phyloP scores from a whole-genome alignment of 2,329 filamentous ascomycete genomes.

The Xylaria sp. region DNA sequence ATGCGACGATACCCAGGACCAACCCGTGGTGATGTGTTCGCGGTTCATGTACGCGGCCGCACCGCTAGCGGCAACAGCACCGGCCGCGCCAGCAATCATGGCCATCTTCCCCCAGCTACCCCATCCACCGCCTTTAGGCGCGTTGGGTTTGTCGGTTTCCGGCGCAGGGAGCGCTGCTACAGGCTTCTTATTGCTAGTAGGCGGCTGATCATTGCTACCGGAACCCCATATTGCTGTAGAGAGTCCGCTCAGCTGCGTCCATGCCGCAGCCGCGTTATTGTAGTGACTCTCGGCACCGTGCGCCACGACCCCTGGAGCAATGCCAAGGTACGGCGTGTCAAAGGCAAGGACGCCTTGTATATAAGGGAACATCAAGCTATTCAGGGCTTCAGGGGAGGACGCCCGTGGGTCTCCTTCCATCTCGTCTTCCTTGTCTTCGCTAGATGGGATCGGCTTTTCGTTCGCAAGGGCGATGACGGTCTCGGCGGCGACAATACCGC shows the following conservation, averaged over 20 bases:
- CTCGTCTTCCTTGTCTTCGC: conserved; percentile 28
- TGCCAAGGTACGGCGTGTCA: conserved; percentile 91
- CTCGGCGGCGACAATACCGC: conserved; percentile 93
- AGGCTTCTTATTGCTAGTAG: conserved; percentile 49
- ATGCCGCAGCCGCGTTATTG: conserved; percentile 75
- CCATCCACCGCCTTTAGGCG: conserved; percentile 63
- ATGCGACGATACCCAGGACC: conserved; percentile 87
- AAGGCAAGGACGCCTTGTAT: conserved; percentile 91
- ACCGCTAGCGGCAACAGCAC: conserved; percentile 82
- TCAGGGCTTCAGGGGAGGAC: conserved; percentile 52
- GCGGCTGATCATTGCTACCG: conserved; percentile 50
- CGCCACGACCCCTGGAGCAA: conserved; percentile 83
- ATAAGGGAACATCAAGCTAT: conserved; percentile 88
- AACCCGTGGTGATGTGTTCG: conserved; percentile 80
- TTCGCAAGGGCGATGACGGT: conserved; percentile 77
- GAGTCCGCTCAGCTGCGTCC: conserved; percentile 72
- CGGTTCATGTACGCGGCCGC: conserved; percentile 88
- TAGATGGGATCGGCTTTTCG: conserved; percentile 61
- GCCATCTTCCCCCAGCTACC: conserved; percentile 86
- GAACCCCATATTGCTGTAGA: conserved; percentile 75
- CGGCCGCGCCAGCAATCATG: conserved; percentile 85
- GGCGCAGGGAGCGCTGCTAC: conserved; percentile 53
- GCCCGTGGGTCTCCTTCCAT: not conserved
- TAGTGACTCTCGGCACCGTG: conserved; percentile 90
- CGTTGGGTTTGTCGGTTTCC: conserved; percentile 42